Percentiles rank a stretch among this genome's conserved stretches.
Evolutionary conservation across 352 stramenopile genomes (phyloP).

Genomic region (Pythium apleroticum): DNA sequence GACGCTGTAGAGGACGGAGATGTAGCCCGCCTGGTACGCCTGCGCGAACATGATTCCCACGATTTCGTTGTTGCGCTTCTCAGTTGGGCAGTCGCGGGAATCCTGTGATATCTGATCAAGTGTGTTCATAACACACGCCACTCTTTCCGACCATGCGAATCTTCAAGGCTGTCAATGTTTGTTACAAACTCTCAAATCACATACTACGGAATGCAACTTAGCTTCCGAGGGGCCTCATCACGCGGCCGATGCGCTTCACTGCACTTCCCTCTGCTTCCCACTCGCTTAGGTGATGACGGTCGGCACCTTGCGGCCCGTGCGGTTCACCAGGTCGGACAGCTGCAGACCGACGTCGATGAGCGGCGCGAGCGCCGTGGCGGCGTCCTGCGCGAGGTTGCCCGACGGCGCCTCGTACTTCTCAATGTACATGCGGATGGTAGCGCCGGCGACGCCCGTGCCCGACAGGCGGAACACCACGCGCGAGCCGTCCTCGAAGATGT

Average conservation of each 20-base stretch:
- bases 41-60: slow-evolving; percentile 45
- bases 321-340: slow-evolving; percentile 91
- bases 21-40: slow-evolving; percentile 47
- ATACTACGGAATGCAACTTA: slow-evolving; percentile 10
- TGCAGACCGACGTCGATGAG: slow-evolving; percentile 92
- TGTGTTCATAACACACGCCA: neutral
- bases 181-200: slow-evolving; percentile 23
- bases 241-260: neutral
- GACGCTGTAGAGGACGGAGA: slow-evolving; percentile 66
- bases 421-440: slow-evolving; percentile 99
- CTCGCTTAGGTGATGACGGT: slow-evolving; percentile 97
- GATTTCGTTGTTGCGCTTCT: no score
- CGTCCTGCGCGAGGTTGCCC: slow-evolving; percentile 83
- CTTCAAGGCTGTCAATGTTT: slow-evolving; percentile 1
- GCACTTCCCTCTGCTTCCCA: neutral
- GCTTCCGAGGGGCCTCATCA: neutral
- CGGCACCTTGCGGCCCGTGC: slow-evolving; percentile 92
- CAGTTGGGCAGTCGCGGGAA: no score
- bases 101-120: neutral
- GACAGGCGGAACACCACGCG: slow-evolving; percentile 97
- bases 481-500: slow-evolving; percentile 94
- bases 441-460: slow-evolving; percentile 96
- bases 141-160: neutral
- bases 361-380: slow-evolving; percentile 75
- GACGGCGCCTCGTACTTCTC: slow-evolving; percentile 96